A percentile compares a stretch with the other conserved stretches of the same genome.
phyloP scores from a whole-genome alignment of 2,329 filamentous ascomycete species.

The Curvularia sp. region DNA sequence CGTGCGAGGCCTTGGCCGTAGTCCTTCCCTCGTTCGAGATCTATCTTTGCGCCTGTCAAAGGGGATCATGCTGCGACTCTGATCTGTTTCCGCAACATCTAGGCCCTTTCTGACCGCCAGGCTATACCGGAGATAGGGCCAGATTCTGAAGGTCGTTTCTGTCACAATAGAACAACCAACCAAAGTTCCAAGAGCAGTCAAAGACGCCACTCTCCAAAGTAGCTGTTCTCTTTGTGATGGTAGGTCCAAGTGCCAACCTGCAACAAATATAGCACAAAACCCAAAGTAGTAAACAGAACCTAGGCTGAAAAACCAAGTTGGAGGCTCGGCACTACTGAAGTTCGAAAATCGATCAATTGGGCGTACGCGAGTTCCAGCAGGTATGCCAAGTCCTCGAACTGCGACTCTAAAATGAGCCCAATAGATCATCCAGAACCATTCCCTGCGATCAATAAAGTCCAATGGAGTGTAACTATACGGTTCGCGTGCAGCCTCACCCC shows the following conservation, averaged over 20 bases:
- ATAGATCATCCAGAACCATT: neutral
- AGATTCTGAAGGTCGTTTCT: neutral
- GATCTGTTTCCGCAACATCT: neutral
- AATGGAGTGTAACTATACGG: neutral
- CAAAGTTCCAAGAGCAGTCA: neutral
- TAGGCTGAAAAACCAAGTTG: neutral
- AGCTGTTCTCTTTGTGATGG: neutral
- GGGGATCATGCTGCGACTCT: neutral
- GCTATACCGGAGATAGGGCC: neutral
- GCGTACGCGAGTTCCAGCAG: neutral
- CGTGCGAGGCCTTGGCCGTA: neutral
- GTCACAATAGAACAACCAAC: neutral
- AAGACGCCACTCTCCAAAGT: neutral
- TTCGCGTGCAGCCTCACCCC: conserved; percentile 1
- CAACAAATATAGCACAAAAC: neutral
- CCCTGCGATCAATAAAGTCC: neutral
- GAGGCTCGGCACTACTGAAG: neutral
- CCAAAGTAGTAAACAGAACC: neutral
- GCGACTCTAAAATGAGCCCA: neutral
- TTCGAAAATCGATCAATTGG: conserved; percentile 1
- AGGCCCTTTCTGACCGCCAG: neutral
- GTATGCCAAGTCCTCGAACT: neutral
- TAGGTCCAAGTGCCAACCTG: neutral
- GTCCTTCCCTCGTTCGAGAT: neutral
- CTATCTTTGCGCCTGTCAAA: neutral